phyloP scores from a whole-genome alignment of 2,329 filamentous ascomycete genomes.

The Aspergillus latus region DNA sequence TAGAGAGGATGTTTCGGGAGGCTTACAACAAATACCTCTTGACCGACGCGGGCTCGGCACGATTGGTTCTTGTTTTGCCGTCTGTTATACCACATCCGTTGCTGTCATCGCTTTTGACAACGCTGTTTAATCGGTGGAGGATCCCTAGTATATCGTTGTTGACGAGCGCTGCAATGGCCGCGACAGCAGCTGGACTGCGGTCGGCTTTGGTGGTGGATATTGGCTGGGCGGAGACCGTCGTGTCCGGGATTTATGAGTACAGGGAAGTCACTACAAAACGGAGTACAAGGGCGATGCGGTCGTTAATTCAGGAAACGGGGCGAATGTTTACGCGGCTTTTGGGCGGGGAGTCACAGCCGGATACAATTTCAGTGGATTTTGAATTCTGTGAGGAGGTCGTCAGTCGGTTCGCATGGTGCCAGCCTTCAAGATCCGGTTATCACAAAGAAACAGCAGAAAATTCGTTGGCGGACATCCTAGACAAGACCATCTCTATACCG shows the following conservation, averaged over 20 bases:
- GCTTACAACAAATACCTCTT: slow-evolving; percentile 74
- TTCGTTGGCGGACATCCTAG: slow-evolving; percentile 7
- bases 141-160: slow-evolving; percentile 78
- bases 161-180: slow-evolving; percentile 70
- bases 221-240: slow-evolving; percentile 85
- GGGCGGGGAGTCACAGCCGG: slow-evolving; percentile 30
- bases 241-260: slow-evolving; percentile 88
- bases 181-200: slow-evolving; percentile 77
- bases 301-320: slow-evolving; percentile 68
- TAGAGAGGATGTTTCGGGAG: slow-evolving; percentile 79
- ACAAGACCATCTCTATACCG: slow-evolving; percentile 47
- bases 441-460: slow-evolving; percentile 7
- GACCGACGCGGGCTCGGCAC: slow-evolving; percentile 64
- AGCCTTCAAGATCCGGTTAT: slow-evolving; percentile 20
- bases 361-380: slow-evolving; percentile 59
- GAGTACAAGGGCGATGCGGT: slow-evolving; percentile 71
- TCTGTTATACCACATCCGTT: slow-evolving; percentile 75
- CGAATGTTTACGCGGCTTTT: slow-evolving; percentile 32
- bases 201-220: slow-evolving; percentile 87
- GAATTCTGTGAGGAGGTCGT: slow-evolving; percentile 80
- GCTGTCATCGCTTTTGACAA: slow-evolving; percentile 71
- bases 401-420: slow-evolving; percentile 76
- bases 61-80: slow-evolving; percentile 73
- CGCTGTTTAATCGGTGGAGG: slow-evolving; percentile 78
- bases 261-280: slow-evolving; percentile 71